Base-by-base conservation (phyloP, 169 alveolate species). In the Eimeria brunetti region DNA sequence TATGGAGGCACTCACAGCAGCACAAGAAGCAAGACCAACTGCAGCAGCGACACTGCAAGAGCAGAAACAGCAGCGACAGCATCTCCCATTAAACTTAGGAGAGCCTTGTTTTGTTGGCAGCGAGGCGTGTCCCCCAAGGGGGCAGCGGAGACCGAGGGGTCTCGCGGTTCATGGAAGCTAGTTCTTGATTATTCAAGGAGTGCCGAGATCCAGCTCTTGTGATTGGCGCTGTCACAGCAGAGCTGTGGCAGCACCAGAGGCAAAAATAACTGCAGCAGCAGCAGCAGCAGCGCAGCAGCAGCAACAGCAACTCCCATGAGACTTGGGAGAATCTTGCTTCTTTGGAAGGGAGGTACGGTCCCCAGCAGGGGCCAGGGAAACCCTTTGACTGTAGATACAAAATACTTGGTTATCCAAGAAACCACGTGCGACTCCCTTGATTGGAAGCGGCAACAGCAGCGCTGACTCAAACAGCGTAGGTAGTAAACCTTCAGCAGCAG, bases 331-430 rank as follows among this genome's bases (percentile, higher is more conserved):
- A 14, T 38, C 75, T 64, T n/a, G 75, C 75, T 64, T 64, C 73
- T 24, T 64, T 64, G 75, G 75, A 24, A 27, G 75, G 41, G 75
- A 64, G 41, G 8, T 64, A 27, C 27, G 75, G 75, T n/a, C 75
- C 75, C 75, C 75, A n/a, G 41, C 41, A 64, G 75, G 41, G 75
- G 41, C 9, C 75, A 64, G 41, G 51, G 36, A 69, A 11, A 20
- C 58, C 58, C 95, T 16, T 51, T 38, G 24, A 53, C 24, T n/a
- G 11, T 30, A 27, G 89, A 36, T 75, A 89, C 76, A 76, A 89
- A 69, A 73, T 89, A 49, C 44, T 75, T 53, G 89, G 49, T 24
- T 73, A 75, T 49, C 76, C 88, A 30, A 46, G 94, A 46, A 89
- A 58, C 22, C 71, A 73, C 60, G 41, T 89, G 46, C 94, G 20